A percentile compares a stretch with the other conserved stretches of the same genome.
phyloP scores from a whole-genome alignment of 1,284 basidiomycete genomes.

The Melampsora larici-populina region DNA sequence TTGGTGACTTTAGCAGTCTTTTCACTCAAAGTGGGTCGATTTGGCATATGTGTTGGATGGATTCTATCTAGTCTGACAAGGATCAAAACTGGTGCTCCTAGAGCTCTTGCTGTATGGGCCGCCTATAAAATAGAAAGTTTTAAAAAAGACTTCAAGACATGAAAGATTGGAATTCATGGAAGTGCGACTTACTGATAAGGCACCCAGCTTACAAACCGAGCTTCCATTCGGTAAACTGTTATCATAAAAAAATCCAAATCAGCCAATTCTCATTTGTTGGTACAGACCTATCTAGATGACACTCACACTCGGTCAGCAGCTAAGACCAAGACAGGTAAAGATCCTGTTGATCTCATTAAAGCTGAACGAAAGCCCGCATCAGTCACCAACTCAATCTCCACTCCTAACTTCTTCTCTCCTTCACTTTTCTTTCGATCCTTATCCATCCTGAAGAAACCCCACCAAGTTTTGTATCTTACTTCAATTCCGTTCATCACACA shows the following conservation, averaged over 20 bases:
- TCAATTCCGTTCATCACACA: not conserved
- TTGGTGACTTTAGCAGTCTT: not conserved
- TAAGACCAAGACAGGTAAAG: slow-evolving; percentile 1
- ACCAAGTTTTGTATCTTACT: not conserved
- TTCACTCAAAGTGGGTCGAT: not conserved
- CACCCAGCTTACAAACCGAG: slow-evolving; percentile 38
- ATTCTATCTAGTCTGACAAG: slow-evolving; percentile 28
- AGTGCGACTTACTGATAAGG: slow-evolving; percentile 2
- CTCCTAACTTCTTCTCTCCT: not conserved
- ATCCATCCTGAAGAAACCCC: slow-evolving; percentile 4
- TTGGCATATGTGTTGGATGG: slow-evolving; percentile 2
- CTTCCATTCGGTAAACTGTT: slow-evolving; percentile 35
- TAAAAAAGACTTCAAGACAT: not conserved
- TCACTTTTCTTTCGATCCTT: not conserved
- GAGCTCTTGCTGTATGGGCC: slow-evolving; percentile 15
- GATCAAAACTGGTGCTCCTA: slow-evolving; percentile 14
- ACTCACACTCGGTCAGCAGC: slow-evolving; percentile 40
- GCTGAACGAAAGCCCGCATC: slow-evolving; percentile 18
- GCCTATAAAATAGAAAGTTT: slow-evolving; percentile 7
- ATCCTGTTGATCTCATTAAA: not conserved
- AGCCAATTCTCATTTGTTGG: not conserved
- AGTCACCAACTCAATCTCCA: slow-evolving; percentile 13
- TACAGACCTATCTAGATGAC: not conserved
- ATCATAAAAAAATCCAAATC: not conserved
- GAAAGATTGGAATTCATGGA: not conserved